Evolutionary conservation across 306 rosid species (phyloP), one percentile per base, ranked within the genome.

Genomic region (Erythrophleum fordii): DNA sequence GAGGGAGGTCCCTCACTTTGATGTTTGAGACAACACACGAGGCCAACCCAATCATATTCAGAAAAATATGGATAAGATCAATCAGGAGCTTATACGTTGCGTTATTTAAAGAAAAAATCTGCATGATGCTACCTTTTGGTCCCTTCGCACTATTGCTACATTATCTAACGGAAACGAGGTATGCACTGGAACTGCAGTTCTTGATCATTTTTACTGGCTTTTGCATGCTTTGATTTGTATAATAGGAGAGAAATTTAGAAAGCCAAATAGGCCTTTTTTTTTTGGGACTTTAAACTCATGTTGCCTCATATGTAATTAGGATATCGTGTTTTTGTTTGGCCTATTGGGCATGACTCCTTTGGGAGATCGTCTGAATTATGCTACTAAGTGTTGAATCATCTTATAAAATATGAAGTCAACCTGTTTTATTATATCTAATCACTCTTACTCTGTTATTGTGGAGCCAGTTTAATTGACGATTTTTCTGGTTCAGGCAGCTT

Each of bases 101-200:
- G 55, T 83, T 91, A 31, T 58, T 91, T 67, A 87, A 74, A 75
- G 90, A 94, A 49, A 94, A 92, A 86, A 89, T 93, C 90, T 90
- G 89, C 80, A 0, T 86, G 2, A 70, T 94, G 78, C 89, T 94
- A 5, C 98, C 97, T 0, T 89, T 94, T 88, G 98, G 98, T 59
- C 98, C 98, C 0, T 52, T 94, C 60, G 95, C 98, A 0, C 83
- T 94, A 6, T 67, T 88, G 72, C 86, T 91, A 17, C 97, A 94
- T 73, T 90, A 92, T 68, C 12, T 85, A 2, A 86, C 90, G 82
- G 78, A 39, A 83, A 89, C 23, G 92, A 94, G 81, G 98, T 92
- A 84, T 13, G 90, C 45, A 42, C 6, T n/a, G 26, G 26, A 53
- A 53, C 60, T 53, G 25, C 25, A 52, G 26, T 22, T 18, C 28